Base-by-base conservation (phyloP, 495 filamentous ascomycete genomes). In the Umbilicaria muhlenbergii region DNA sequence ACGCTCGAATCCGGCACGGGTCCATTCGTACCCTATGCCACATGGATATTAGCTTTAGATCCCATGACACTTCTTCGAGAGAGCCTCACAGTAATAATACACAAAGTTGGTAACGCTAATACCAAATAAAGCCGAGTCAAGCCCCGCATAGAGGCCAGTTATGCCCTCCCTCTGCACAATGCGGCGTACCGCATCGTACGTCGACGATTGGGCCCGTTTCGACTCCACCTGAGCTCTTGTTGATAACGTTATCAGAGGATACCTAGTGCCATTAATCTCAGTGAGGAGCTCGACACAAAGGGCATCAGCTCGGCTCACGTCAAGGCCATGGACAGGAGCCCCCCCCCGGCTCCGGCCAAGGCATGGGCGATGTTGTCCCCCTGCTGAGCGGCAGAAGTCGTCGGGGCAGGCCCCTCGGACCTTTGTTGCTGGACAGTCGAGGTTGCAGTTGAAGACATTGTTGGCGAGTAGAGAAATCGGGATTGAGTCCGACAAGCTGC, bases 51-150 rank as follows among this genome's bases (percentile, higher is more conserved):
- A 39, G 11, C 11, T 5, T 13, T 31, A 36, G 32, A 14, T 32
- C 14, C 8, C 11, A 14, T 3, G 18, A 34, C 16, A 43, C 17
- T 2, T 7, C 14, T 15, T 8, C 21, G 13, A 47, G n/a, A 17
- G 24, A n/a, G 14, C 42, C 58, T 11, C 51, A 80, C 91, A 99
- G 65, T 99, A 99, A 64, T 99, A 99, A 65, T 99, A 99, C 17
- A 99, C 88, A 52, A 99, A 96, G 63, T 99, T 99, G 43, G 91
- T 99, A 45, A 99, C 80, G 60, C 82, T 89, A 65, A 96, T 96
- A 52, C 92, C 91, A 60, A 99, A 95, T 4, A 99, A 70, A 8
- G 91, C 91, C 17, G 81, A 88, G 52, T 89, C 80, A 32, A 94
- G 71, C 10, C 87, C 87, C 3, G 87, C 76, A 59, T 91, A 96